These are phyloP conservation scores for Oldenlandia corymbosa DNA, from an alignment of 257 asterid genomes.

Conservation along the genomic window DNA sequence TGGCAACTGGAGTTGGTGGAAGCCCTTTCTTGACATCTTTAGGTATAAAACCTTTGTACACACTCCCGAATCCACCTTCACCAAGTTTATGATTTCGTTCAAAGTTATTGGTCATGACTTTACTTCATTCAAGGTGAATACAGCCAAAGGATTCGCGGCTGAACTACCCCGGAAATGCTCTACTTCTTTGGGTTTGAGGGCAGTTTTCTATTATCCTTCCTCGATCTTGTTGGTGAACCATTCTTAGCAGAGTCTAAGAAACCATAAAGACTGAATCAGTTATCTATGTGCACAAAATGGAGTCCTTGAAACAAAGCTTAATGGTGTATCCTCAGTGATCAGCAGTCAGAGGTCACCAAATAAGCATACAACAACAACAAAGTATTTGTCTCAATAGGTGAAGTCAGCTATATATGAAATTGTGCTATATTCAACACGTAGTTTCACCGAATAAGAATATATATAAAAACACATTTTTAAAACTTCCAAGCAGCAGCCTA, in stretches of 20 bases:
- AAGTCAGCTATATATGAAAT: no score
- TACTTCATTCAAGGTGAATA: constrained; percentile 63
- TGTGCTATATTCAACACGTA: no score
- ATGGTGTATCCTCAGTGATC: no score
- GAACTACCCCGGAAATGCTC: constrained; percentile 62
- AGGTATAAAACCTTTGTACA: constrained; percentile 67
- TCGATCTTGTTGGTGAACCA: constrained; percentile 30
- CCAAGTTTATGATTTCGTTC: constrained; percentile 82
- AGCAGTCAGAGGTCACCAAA: no score
- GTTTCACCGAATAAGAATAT: no score
- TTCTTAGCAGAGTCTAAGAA: constrained; percentile 46
- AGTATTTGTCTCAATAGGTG: no score
- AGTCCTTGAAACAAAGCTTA: no score
- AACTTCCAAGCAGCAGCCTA: neutral
- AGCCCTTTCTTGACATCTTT: constrained; percentile 39
- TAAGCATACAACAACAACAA: no score
- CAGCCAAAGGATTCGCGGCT: constrained; percentile 55
- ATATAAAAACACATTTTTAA: no score
- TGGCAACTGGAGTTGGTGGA: constrained; percentile 57
- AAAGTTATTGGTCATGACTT: constrained; percentile 64
- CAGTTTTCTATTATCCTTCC: constrained; percentile 38
- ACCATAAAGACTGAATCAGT: neutral
- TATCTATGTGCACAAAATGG: neutral
- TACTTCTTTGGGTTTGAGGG: constrained; percentile 91
- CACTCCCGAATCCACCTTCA: constrained; percentile 92